A percentile compares a stretch with the other conserved stretches of the same genome.
Conservation (phyloP, 192 early-diverging fungal genomes). For the Haplosporangium gracile region DNA sequence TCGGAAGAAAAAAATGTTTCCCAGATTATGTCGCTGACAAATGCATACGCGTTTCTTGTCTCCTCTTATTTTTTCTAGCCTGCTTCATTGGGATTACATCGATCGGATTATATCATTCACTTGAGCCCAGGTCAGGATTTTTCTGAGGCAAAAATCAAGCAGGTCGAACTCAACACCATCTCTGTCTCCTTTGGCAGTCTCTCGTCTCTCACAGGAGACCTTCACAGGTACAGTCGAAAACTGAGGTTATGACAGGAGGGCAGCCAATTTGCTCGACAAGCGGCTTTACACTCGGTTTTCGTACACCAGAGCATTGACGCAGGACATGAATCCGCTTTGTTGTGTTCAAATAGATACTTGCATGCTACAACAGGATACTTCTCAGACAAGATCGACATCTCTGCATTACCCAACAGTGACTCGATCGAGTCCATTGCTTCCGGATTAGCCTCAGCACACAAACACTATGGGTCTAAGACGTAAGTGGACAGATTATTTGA, state of each 20-base stretch:
- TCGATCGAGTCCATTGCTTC: constrained; percentile 79
- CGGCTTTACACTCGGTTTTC: too few species aligned
- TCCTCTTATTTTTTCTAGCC: constrained; percentile 44
- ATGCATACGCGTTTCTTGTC: background rate
- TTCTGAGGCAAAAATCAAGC: constrained; percentile 76
- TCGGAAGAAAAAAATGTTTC: background rate
- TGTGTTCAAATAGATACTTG: constrained; percentile 58
- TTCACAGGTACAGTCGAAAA: constrained; percentile 76
- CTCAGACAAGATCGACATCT: constrained; percentile 42
- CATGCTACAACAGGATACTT: constrained; percentile 61
- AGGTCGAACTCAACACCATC: constrained; percentile 98
- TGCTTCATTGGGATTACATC: constrained; percentile 86
- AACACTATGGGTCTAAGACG: constrained; percentile 71
- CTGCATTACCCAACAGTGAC: constrained; percentile 74
- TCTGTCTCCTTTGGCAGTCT: constrained; percentile 91
- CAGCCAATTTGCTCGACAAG: background rate
- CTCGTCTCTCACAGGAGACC: constrained; percentile 76
- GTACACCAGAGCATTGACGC: too few species aligned
- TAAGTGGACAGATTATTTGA: constrained; percentile 19
- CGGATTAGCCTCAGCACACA: constrained; percentile 79
- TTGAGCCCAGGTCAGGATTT: constrained; percentile 59
- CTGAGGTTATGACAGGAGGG: background rate
- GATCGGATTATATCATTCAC: constrained; percentile 95
- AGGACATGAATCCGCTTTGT: background rate
- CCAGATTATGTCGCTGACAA: background rate